Base-by-base conservation (phyloP, 2,329 filamentous ascomycete species). In the Calonectria hongkongensis region DNA sequence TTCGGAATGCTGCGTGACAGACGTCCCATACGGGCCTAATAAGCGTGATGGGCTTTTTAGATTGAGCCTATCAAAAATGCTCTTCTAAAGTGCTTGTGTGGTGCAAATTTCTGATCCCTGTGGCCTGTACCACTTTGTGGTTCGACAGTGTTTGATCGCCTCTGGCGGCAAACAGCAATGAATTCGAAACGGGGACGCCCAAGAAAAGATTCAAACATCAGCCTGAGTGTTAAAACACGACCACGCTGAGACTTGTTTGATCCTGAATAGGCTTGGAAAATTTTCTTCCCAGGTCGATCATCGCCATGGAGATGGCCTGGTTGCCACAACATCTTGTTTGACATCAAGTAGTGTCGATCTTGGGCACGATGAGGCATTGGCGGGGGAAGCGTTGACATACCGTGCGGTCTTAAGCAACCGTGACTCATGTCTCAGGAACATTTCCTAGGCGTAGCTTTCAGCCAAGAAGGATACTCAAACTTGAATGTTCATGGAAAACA, bases 151-250 rank as follows among this genome's bases (percentile, higher is more conserved):
- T n/a, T 45, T 45, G 43, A n/a, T 58, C 30, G 54, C 54, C 3
- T 39, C 30, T n/a, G 33, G 54, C 54, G 54, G 54, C n/a, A 58
- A 39, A 39, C 12, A 3, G 8, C n/a, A 56, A 39, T 58, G 54
- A 58, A 58, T 58, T 21, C n/a, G 54, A 58, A 58, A 58, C 54
- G 30, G n/a, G 54, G 10, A n/a, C 43, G 7, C 18, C 41, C 41
- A 43, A 4, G 18, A 36, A 8, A 9, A 45, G 16, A n/a, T 9
- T 18, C 43, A 45, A 45, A n/a, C 16, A 7, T 18, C n/a, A n/a
- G 8, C 43, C 43, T n/a, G 43, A 45, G n/a, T 45, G 43, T 21
- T 2, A 45, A 45, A 39, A 21, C n/a, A 39, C 33, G 36, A n/a
- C 30, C 54, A 39, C 25, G 10, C 30, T 58, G 54, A 21, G 18